phyloP scores from a whole-genome alignment of 208 protist genomes.

The Herpetomonas tarakana region DNA sequence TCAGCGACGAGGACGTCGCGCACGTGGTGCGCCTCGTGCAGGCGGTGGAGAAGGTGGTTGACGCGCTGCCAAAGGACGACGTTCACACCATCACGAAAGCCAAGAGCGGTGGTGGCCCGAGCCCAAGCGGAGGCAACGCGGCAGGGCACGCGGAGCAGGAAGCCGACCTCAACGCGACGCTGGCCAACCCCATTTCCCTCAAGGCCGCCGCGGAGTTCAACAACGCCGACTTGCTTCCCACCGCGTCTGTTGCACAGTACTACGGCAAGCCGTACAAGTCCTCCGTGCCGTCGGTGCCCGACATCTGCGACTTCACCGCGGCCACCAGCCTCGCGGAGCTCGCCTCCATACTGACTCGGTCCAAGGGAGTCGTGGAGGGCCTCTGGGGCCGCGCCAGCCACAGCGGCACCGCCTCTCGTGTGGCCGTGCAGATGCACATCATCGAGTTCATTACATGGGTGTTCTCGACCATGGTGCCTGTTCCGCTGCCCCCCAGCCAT shows the following conservation, averaged over 20 bases:
- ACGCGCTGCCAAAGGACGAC: constrained; percentile 35
- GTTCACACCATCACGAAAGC: constrained; percentile 19
- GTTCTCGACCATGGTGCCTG: constrained; percentile 51
- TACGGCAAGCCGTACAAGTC: constrained; percentile 33
- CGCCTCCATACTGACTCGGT: constrained; percentile 15
- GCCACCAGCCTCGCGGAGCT: constrained; percentile 26
- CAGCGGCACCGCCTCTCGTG: constrained; percentile 59
- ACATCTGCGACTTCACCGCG: constrained; percentile 19
- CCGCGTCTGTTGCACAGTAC: constrained; percentile 28
- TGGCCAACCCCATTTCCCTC: constrained; percentile 13
- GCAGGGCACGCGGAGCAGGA: background rate
- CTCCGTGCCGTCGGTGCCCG: constrained; percentile 21
- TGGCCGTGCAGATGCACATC: constrained; percentile 74
- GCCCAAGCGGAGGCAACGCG: background rate
- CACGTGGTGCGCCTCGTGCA: constrained; percentile 40
- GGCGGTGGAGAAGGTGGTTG: constrained; percentile 30
- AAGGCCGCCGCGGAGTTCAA: constrained; percentile 16
- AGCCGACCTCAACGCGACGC: constrained; percentile 8
- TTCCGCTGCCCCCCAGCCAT: constrained; percentile 52
- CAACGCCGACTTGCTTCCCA: constrained; percentile 42
- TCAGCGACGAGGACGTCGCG: constrained; percentile 13
- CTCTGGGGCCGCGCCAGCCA: constrained; percentile 54
- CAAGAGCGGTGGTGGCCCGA: constrained; percentile 6
- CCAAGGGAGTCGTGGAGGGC: constrained; percentile 20
- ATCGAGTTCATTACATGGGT: constrained; percentile 71